Evolutionary conservation across 192 early-diverging fungal genomes (phyloP), one percentile per base, ranked within the genome.

Genomic region (Ambispora gerdemannii): DNA sequence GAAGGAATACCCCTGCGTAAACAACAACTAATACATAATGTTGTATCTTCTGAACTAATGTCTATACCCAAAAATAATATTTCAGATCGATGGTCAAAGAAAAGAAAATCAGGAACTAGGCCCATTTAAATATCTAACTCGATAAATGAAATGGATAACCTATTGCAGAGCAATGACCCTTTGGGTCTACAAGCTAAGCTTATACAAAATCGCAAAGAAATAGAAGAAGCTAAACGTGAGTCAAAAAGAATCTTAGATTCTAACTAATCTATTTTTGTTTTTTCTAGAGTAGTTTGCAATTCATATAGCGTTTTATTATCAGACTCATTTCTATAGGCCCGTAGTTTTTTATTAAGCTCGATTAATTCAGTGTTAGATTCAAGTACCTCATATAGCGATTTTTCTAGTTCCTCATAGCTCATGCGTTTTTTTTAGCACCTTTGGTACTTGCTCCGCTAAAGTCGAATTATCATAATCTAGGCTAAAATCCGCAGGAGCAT

Each of bases 371-470:
- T n/a, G 11, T 50, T 66, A 36, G 47, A 66, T 0, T 50, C 24
- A 27, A 50, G 47, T 50, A 50, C 27, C 6, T 6, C 47, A 66
- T 66, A n/a, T n/a, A 66, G 27, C 43, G 27, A 28, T 66, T 50
- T 66, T 66, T 50, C 4, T 30, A 66, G 31, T 31, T 66, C 47
- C 47, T 66, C 27, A 66, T 66, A 66, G 27, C 47, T 66, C 35
- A 66, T 66, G 64, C 49, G 24, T 66, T 50, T 66, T 50, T 50
- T 66, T 66, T n/a, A n/a, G n/a, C n/a, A n/a, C n/a, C n/a, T n/a
- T n/a, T n/a, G n/a, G n/a, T n/a, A n/a, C n/a, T n/a, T n/a, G n/a
- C n/a, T n/a, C n/a, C n/a, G n/a, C n/a, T n/a, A n/a, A n/a, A n/a
- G n/a, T n/a, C n/a, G n/a, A n/a, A n/a, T n/a, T n/a, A n/a, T n/a